phyloP scores from a whole-genome alignment of 768 basidiomycete genomes.

The Zangia roseola region DNA sequence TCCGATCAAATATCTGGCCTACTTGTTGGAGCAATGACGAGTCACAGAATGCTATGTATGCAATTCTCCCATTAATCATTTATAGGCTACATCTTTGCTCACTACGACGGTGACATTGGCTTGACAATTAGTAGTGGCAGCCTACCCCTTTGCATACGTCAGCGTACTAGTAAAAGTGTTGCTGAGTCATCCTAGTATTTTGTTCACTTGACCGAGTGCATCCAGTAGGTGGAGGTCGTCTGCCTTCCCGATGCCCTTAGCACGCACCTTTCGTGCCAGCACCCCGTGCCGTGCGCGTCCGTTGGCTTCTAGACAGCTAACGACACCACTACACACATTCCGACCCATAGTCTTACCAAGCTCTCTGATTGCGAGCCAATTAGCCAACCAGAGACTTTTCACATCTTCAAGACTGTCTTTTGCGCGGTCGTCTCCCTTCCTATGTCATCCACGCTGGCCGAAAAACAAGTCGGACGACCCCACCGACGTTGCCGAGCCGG shows the following conservation, averaged over 20 bases:
- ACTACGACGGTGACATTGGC: too few relatives aligned
- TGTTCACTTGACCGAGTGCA: slow-evolving; percentile 1
- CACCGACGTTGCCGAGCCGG: slow-evolving; percentile 21
- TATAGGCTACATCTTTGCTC: too few relatives aligned
- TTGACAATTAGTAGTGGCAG: too few relatives aligned
- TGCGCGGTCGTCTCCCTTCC: slow-evolving; percentile 32
- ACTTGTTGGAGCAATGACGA: too few relatives aligned
- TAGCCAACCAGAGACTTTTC: slow-evolving; percentile 24
- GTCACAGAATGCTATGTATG: too few relatives aligned
- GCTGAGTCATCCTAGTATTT: slow-evolving; percentile 20
- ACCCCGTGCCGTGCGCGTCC: slow-evolving; percentile 10
- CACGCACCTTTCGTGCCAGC: slow-evolving; percentile 17
- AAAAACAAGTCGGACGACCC: slow-evolving; percentile 35
- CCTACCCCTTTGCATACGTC: too few relatives aligned
- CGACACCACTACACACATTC: slow-evolving; percentile 10
- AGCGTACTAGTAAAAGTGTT: too few relatives aligned
- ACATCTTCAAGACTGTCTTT: slow-evolving; percentile 20
- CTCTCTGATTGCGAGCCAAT: slow-evolving; percentile 5
- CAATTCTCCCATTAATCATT: too few relatives aligned
- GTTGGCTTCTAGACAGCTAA: slow-evolving; percentile 8
- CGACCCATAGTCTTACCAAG: slow-evolving; percentile 4
- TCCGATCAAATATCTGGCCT: too few relatives aligned
- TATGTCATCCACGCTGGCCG: slow-evolving; percentile 39
- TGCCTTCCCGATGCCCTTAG: slow-evolving; percentile 24
- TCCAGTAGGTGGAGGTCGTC: slow-evolving; percentile 17